These are phyloP conservation scores for Prunella vulgaris DNA, from an alignment of 257 asterid species.

Conservation along the genomic window DNA sequence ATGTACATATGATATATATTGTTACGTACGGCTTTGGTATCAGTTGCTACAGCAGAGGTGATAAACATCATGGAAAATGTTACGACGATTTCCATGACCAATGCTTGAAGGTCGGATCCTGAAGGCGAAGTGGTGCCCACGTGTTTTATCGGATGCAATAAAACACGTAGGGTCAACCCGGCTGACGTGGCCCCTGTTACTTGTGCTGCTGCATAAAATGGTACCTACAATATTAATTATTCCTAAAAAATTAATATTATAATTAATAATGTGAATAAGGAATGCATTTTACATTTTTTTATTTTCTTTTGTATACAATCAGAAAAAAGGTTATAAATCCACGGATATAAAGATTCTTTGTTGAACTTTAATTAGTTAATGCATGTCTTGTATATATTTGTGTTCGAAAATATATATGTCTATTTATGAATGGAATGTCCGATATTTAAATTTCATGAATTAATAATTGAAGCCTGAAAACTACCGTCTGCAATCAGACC, in stretches of 20 bases:
- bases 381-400: too few relatives aligned
- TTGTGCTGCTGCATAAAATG: slow-evolving; percentile 66
- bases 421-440: not conserved
- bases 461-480: slow-evolving; percentile 20
- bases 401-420: not conserved
- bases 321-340: too few relatives aligned
- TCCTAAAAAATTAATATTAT: not conserved
- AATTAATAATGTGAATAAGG: too few relatives aligned
- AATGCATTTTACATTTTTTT: too few relatives aligned
- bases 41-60: slow-evolving; percentile 85
- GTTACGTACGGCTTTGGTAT: slow-evolving; percentile 94
- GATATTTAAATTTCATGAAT: not conserved
- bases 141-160: slow-evolving; percentile 63
- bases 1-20: too few relatives aligned
- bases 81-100: slow-evolving; percentile 68
- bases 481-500: not conserved
- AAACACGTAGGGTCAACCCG: slow-evolving; percentile 49
- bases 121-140: slow-evolving; percentile 74
- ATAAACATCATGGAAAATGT: slow-evolving; percentile 88
- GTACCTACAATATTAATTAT: slow-evolving; percentile 34
- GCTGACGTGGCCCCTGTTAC: slow-evolving; percentile 59
- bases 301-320: too few relatives aligned
- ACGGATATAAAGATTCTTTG: too few relatives aligned
- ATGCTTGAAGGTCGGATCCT: slow-evolving; percentile 58
- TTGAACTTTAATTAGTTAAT: too few relatives aligned